Evolutionary conservation across 2,329 filamentous ascomycete genomes (phyloP).

Genomic region (Nothophoma quercina): DNA sequence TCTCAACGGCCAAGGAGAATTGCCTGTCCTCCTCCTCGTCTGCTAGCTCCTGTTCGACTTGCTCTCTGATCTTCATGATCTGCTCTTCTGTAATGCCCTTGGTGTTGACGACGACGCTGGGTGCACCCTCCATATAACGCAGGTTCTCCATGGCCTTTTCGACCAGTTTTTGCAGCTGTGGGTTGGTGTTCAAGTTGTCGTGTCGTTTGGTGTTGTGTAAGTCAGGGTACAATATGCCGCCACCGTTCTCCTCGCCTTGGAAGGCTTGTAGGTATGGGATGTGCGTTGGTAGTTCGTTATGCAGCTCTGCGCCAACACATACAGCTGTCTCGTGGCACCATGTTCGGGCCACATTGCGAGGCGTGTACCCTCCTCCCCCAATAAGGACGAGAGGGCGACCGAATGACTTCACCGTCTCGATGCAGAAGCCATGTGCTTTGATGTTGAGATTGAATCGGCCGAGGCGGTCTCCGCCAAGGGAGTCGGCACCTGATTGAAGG

Average conservation of each 20-base stretch:
- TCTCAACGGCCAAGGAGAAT: conserved; percentile 62
- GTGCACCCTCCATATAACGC: conserved; percentile 81
- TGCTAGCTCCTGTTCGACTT: conserved; percentile 72
- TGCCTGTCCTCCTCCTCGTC: conserved; percentile 70
- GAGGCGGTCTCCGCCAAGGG: conserved; percentile 88
- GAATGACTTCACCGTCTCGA: conserved; percentile 84
- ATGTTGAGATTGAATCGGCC: conserved; percentile 98
- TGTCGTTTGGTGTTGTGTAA: conserved; percentile 77
- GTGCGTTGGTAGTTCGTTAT: conserved; percentile 76
- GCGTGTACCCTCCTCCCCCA: conserved; percentile 95
- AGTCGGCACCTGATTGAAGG: conserved; percentile 94
- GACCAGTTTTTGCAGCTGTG: conserved; percentile 78
- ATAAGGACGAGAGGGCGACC: conserved; percentile 85
- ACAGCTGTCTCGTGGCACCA: conserved; percentile 98
- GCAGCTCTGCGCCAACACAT: conserved; percentile 77
- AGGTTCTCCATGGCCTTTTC: conserved; percentile 84
- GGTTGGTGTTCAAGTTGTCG: conserved; percentile 80
- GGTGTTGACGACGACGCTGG: conserved; percentile 78
- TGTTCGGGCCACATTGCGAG: conserved; percentile 91
- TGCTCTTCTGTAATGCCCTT: conserved; percentile 77
- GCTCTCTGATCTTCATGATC: conserved; percentile 64
- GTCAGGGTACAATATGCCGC: conserved; percentile 79
- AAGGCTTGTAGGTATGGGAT: conserved; percentile 90
- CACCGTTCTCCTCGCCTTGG: conserved; percentile 73
- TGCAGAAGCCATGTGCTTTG: conserved; percentile 89